phyloP scores from a whole-genome alignment of 805 yeast genomes.

The Candida germanica region DNA sequence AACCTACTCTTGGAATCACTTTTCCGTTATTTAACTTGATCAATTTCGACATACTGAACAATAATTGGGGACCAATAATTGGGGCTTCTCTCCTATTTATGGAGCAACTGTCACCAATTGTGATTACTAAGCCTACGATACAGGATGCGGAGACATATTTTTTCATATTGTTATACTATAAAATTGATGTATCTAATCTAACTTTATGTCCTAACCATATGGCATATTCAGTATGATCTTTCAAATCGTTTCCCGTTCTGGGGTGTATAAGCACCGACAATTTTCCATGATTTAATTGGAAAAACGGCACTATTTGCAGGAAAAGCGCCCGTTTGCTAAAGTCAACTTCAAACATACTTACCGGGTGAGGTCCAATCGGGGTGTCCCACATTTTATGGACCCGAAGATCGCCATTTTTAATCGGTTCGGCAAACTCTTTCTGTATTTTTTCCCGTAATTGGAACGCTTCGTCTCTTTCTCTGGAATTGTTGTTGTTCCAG shows the following conservation, averaged over 20 bases:
- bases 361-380: constrained; percentile 59
- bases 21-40: constrained; percentile 12
- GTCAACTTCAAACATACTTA: constrained; percentile 58
- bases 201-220: constrained; percentile 54
- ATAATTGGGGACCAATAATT: no score
- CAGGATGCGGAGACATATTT: no score
- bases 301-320: constrained; percentile 45
- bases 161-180: background rate
- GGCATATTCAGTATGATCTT: constrained; percentile 54
- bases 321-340: constrained; percentile 46
- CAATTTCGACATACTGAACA: background rate
- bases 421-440: constrained; percentile 41
- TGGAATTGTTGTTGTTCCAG: constrained; percentile 35
- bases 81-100: no score
- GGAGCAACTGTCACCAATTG: no score
- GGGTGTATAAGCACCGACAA: constrained; percentile 58
- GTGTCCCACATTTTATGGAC: constrained; percentile 45
- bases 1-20: constrained; percentile 9
- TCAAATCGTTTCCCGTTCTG: constrained; percentile 32
- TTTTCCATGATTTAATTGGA: constrained; percentile 50
- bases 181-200: constrained; percentile 19
- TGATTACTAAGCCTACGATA: no score
- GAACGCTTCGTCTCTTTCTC: constrained; percentile 32
- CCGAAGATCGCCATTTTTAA: constrained; percentile 38
- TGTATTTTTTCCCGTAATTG: constrained; percentile 39